Base-by-base conservation (phyloP, 495 filamentous ascomycete species). In the Echria macrotheca region DNA sequence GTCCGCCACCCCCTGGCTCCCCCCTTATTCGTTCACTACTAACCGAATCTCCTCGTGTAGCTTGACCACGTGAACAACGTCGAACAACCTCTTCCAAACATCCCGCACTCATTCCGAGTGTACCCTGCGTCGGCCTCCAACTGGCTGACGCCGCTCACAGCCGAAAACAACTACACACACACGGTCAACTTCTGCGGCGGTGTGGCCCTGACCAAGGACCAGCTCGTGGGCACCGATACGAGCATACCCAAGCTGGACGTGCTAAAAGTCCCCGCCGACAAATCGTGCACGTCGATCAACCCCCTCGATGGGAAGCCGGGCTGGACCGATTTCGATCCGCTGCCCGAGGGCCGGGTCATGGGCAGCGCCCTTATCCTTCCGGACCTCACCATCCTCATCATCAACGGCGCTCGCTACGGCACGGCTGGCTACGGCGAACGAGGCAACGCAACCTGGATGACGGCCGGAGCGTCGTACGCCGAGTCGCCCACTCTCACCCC, bases 341-440 rank as follows among this genome's bases (percentile, higher is more conserved):
- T 47, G 18, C 44, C 44, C 32, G 44, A 47, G 44, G 44, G 44
- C 44, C 44, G 44, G 31, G 19, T 47, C 29, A 47, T 47, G 44
- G 44, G 44, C 32, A 47, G 31, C 44, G 17, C 44, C 18, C 21
- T 47, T 15, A 47, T 47, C 25, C 41, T 44, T 14, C 41, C 41
- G n/a, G 41, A 44, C 41, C 41, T 44, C 24, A 44, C 41, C 12
- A 44, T 44, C 10, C 41, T 44, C 41, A 26, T 44, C 41, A 44
- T 44, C 24, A 44, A 44, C 41, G 41, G 41, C 8, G 41, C 41
- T 14, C 24, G 41, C 25, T 18, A 29, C 9, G 41, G 41, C 41
- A 44, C 41, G 1, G 41, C 41, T 11, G 41, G 41, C 25, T 44
- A 47, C 44, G 44, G 44, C 44, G 18, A 23, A 0, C 29, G 29